Base-by-base conservation (phyloP, 2,329 filamentous ascomycete species). In the Periconia macrospinosa region DNA sequence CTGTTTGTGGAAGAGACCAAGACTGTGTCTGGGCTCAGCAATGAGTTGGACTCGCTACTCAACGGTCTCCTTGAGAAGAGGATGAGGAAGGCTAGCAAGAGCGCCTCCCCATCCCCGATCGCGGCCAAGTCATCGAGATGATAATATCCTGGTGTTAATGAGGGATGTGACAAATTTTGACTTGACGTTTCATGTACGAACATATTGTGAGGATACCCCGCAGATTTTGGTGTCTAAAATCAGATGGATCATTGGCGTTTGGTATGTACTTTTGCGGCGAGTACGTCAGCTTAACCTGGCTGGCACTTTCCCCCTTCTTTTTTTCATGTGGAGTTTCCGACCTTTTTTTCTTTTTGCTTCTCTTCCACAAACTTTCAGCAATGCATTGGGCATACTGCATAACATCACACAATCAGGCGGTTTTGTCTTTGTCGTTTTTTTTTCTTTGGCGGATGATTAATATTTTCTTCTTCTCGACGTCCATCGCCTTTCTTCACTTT, bases 1-100 rank as follows among this genome's bases (percentile, higher is more conserved):
- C 78, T 97, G 50, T 97, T 95, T 78, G 86, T 86, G 47, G 90
- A 96, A 69, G 91, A 96, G 75, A 92, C 91, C 68, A 90, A 89
- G 61, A 89, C 89, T 68, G 76, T 97, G 68, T 88, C 88, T 49
- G 91, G 94, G 70, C 92, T 99, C 75, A 93, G 91, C 54, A 89
- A 88, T 77, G 88, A 93, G 81, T 82, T 97, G 61, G 93, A 99
- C 76, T 86, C 89, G 18, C 86, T 96, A 84, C 83, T 96, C 43
- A 88, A 88, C 61, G 87, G 90, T 66, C 92, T 91, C 87, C 80
- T 96, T 59, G 74, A 78, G 47, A 78, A 76, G 55, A 78, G 79
- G 56, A 65, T 64, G 57, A 71, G 63, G 55, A 60, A 51, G 50
- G 41, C 43, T 45, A 14, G 48, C 35, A 48, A 48, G 19, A 41